Evolutionary conservation across 2,329 filamentous ascomycete species (phyloP).

Genomic region (Pseudonectria foliicola): DNA sequence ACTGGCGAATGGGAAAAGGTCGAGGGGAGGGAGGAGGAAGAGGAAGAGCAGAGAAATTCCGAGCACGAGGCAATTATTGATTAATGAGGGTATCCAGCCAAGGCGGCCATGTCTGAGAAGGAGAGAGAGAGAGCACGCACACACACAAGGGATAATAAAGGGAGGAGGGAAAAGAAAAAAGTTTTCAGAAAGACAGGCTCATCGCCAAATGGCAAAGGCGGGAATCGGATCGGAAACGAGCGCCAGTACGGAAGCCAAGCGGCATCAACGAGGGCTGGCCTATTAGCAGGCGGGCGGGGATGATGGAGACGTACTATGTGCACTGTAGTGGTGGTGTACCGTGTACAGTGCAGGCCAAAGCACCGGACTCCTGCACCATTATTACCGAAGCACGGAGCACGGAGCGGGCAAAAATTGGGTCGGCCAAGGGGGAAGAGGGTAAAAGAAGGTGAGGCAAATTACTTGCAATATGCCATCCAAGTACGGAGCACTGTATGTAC

Average conservation of each 20-base stretch:
- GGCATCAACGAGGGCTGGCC: conserved; percentile 2
- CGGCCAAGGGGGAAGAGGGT: conserved; percentile 3
- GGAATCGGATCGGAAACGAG: no score
- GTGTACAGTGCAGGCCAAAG: not conserved
- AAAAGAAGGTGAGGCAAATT: conserved; percentile 2
- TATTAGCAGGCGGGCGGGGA: conserved; percentile 9
- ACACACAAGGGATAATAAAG: conserved; percentile 4
- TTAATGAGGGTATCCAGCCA: no score
- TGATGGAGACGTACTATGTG: no score
- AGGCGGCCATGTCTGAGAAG: not conserved
- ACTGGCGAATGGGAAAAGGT: not conserved
- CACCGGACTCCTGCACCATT: conserved; percentile 2
- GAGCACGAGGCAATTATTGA: not conserved
- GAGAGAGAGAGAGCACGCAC: not conserved
- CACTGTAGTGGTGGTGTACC: no score
- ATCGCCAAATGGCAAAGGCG: no score
- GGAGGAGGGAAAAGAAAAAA: conserved; percentile 1
- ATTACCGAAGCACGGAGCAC: conserved; percentile 14
- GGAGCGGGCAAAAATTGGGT: conserved; percentile 23
- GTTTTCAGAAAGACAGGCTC: no score
- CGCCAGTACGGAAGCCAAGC: not conserved
- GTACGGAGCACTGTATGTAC: no score
- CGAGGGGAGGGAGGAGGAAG: no score
- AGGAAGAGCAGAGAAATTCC: not conserved
- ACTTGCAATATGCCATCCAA: no score